These are phyloP conservation scores for Wakefieldia striispora DNA, from an alignment of 768 basidiomycete genomes.

Conservation along the genomic window DNA sequence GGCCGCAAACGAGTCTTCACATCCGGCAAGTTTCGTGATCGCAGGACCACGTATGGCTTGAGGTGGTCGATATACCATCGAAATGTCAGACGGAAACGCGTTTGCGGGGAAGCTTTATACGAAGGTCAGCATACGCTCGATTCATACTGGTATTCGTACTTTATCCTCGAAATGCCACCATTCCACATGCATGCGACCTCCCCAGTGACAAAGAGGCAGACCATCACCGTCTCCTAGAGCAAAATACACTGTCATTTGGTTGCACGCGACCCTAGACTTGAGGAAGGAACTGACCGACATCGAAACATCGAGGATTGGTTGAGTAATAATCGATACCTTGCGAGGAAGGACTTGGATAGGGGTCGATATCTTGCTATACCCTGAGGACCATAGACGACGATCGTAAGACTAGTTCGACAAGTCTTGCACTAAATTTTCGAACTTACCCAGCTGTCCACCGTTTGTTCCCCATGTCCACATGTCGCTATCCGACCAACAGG, in stretches of 20 bases:
- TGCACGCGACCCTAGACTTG: not conserved
- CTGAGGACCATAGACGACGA: constrained; percentile 32
- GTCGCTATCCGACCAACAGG: constrained; percentile 75
- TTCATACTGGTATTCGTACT: constrained; percentile 39
- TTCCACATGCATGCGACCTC: constrained; percentile 89
- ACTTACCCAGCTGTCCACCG: constrained; percentile 81
- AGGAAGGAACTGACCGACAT: constrained; percentile 56
- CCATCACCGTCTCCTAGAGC: constrained; percentile 74
- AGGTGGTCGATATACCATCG: constrained; percentile 72
- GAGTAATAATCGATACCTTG: constrained; percentile 73
- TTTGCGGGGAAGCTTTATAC: constrained; percentile 66
- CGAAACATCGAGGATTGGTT: constrained; percentile 68
- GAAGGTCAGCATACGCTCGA: not conserved
- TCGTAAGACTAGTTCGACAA: too few species aligned
- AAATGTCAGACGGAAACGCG: constrained; percentile 72
- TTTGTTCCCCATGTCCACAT: constrained; percentile 95
- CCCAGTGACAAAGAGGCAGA: constrained; percentile 70
- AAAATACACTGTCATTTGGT: not conserved
- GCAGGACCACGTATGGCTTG: constrained; percentile 66
- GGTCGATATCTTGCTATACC: constrained; percentile 73
- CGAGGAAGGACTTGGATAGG: constrained; percentile 76
- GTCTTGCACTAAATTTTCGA: not conserved
- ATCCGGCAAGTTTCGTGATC: constrained; percentile 77
- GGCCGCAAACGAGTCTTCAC: constrained; percentile 80
- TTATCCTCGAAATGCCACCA: constrained; percentile 71